phyloP scores from a whole-genome alignment of 345 rosid genomes.

The Populus tremula region DNA sequence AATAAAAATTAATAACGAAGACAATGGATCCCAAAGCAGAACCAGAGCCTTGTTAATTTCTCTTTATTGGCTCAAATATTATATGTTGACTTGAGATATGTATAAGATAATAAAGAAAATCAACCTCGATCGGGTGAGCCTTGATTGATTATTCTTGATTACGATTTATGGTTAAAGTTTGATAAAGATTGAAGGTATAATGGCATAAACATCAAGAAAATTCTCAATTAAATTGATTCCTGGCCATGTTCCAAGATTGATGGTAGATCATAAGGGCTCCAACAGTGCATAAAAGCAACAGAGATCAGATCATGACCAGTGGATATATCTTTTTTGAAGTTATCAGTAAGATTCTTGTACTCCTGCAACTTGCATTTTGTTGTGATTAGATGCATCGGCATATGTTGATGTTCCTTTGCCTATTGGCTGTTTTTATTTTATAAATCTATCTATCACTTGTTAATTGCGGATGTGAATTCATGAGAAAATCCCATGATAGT shows the following conservation, averaged over 20 bases:
- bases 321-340: not conserved
- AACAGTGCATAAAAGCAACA: constrained; percentile 5
- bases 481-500: not conserved
- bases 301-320: not conserved
- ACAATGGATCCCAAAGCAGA: not conserved
- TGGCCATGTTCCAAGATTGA: not conserved
- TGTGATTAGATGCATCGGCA: constrained; percentile 12
- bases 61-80: not conserved
- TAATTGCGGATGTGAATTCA: not conserved
- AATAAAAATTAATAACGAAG: not conserved
- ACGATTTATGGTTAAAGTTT: not conserved
- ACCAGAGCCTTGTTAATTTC: not conserved
- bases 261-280: not conserved
- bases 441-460: not conserved
- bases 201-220: constrained; percentile 6
- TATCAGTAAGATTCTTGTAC: constrained; percentile 5
- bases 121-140: not conserved
- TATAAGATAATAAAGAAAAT: not conserved
- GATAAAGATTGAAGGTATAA: constrained; percentile 13
- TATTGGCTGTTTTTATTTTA: too few species aligned
- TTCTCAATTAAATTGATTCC: constrained; percentile 16
- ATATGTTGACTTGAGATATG: not conserved
- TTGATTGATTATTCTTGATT: not conserved
- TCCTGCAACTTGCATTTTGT: constrained; percentile 19
- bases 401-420: constrained; percentile 5